phyloP scores from a whole-genome alignment of 805 yeast genomes.

The Candida dajiaensis region DNA sequence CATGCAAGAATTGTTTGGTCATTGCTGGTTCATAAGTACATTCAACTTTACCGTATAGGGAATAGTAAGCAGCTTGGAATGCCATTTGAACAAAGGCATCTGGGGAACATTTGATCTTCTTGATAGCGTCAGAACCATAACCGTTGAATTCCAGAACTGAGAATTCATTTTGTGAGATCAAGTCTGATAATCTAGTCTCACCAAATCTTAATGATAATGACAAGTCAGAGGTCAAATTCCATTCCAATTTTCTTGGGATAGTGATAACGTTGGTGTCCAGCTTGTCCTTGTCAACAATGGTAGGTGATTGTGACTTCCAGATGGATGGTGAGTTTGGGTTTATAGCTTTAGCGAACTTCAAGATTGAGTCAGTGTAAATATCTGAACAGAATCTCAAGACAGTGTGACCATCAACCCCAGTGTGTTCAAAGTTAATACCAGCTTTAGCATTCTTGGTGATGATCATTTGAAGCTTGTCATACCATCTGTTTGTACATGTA shows the following conservation, averaged over 20 bases:
- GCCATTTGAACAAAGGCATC: conserved; percentile 95
- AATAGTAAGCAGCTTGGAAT: conserved; percentile 88
- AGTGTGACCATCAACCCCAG: conserved; percentile 95
- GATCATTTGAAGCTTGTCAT: conserved; percentile 84
- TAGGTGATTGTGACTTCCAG: conserved; percentile 53
- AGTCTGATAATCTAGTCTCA: conserved; percentile 81
- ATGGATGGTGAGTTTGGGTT: conserved; percentile 65
- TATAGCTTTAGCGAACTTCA: conserved; percentile 79
- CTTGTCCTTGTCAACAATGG: conserved; percentile 35
- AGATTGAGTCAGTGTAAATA: conserved; percentile 84
- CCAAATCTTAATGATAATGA: conserved; percentile 81
- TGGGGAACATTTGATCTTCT: conserved; percentile 82
- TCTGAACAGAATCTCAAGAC: conserved; percentile 84
- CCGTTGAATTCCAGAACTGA: conserved; percentile 63
- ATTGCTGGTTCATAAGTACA: conserved; percentile 95
- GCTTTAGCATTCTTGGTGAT: conserved; percentile 87
- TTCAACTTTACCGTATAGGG: conserved; percentile 87
- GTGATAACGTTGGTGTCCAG: conserved; percentile 47
- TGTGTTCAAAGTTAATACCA: conserved; percentile 89
- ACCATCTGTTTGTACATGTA: conserved; percentile 93
- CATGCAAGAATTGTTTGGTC: conserved; percentile 85
- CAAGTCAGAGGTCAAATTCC: conserved; percentile 76
- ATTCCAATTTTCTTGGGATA: conserved; percentile 81
- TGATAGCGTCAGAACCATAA: conserved; percentile 73
- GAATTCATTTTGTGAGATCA: conserved; percentile 86